Base-by-base conservation (phyloP, 257 asterid genomes). In the Solanum dulcamara region DNA sequence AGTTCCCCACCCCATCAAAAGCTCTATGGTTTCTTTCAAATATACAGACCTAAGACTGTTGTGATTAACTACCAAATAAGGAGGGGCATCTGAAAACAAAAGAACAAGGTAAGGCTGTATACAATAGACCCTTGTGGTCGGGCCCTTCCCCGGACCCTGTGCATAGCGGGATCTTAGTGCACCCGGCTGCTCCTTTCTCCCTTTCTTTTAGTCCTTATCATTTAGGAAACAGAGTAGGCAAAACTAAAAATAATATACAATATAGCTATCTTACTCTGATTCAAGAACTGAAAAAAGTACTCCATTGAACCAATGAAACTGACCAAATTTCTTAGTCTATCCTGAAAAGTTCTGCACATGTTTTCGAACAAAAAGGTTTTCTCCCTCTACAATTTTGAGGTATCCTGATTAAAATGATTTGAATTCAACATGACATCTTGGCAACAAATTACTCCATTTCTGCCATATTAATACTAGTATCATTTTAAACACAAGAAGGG, bases 401-500 rank as follows among this genome's bases (percentile, higher is more conserved):
- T 11, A 12, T 38, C 20, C 53, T 22, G 1, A n/a, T n/a, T 40
- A 26, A 40, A 38, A 38, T 40, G 55, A 72, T 72, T 72, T n/a
- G 28, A 72, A 72, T 22, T 38, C 81, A 72, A n/a, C 35, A 24
- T 72, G 81, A 72, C 55, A 38, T 72, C 33, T 72, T n/a, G 81
- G 81, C 22, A 72, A 38, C 33, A 38, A 72, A 72, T n/a, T 22
- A 72, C 81, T 38, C 53, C 55, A 22, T 72, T n/a, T 38, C 40
- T 11, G 55, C 26, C 53, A 40, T 72, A 72, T 22, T 38, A 72
- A n/a, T n/a, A n/a, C n/a, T n/a, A n/a, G n/a, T n/a, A n/a, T n/a
- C n/a, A n/a, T n/a, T n/a, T n/a, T n/a, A n/a, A n/a, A 72, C 81
- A 72, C 33, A 9, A 44, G 66, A 84, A 85, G 15, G 81, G 94